phyloP scores from a whole-genome alignment of 2,329 filamentous ascomycete species.

The Botrytis medusae region DNA sequence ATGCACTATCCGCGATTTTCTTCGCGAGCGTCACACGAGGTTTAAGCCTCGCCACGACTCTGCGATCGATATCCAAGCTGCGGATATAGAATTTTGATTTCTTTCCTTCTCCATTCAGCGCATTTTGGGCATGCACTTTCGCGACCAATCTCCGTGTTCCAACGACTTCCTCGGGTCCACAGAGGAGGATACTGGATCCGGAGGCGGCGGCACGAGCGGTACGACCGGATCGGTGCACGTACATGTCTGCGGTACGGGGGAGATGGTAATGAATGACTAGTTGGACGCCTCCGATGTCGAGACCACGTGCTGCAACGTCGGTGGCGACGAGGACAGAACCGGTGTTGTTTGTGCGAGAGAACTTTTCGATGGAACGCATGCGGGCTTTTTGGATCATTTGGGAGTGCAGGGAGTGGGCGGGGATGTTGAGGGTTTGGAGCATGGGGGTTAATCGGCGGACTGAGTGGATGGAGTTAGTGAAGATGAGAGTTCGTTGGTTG shows the following conservation, averaged over 20 bases:
- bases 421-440: slow-evolving; percentile 77
- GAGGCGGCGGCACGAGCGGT: slow-evolving; percentile 79
- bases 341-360: slow-evolving; percentile 61
- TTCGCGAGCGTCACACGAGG: slow-evolving; percentile 80
- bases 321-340: slow-evolving; percentile 80
- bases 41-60: slow-evolving; percentile 72
- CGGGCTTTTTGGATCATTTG: slow-evolving; percentile 96
- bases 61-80: slow-evolving; percentile 80
- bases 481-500: slow-evolving; percentile 78
- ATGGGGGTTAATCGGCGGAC: slow-evolving; percentile 84
- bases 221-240: slow-evolving; percentile 92
- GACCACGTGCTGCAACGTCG: slow-evolving; percentile 87
- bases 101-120: slow-evolving; percentile 42
- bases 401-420: slow-evolving; percentile 78
- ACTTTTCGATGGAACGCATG: slow-evolving; percentile 86
- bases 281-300: slow-evolving; percentile 89
- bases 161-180: slow-evolving; percentile 84
- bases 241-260: slow-evolving; percentile 85
- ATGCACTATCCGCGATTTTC: slow-evolving; percentile 74
- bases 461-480: slow-evolving; percentile 93
- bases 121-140: slow-evolving; percentile 74
- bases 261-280: slow-evolving; percentile 95
- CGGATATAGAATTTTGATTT: slow-evolving; percentile 68
- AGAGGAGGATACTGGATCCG: slow-evolving; percentile 84
- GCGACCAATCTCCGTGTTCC: slow-evolving; percentile 80